phyloP scores from a whole-genome alignment of 257 asterid genomes.

The Rubia yunnanensis region DNA sequence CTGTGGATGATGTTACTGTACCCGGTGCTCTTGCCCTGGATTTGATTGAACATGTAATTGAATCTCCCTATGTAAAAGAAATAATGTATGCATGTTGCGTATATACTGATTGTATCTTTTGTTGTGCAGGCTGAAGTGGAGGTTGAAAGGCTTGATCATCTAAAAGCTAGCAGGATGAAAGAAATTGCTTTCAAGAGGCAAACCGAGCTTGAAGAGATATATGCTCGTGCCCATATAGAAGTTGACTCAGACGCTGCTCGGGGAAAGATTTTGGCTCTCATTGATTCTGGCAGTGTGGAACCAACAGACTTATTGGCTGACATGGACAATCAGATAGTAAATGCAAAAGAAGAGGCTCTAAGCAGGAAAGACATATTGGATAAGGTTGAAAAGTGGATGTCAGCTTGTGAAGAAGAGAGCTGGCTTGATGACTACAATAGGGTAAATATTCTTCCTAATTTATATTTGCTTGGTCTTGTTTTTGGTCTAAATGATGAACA shows the following conservation, averaged over 20 bases:
- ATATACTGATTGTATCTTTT: slow-evolving; percentile 9
- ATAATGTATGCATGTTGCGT: not conserved
- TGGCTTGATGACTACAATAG: slow-evolving; percentile 97
- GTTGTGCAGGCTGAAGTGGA: slow-evolving; percentile 78
- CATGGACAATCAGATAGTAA: slow-evolving; percentile 80
- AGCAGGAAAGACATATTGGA: slow-evolving; percentile 95
- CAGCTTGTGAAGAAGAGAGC: slow-evolving; percentile 96
- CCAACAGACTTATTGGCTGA: slow-evolving; percentile 82
- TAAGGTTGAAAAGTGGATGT: slow-evolving; percentile 97
- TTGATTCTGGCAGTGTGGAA: slow-evolving; percentile 83
- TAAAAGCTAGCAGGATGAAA: slow-evolving; percentile 92
- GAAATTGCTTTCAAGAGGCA: slow-evolving; percentile 95
- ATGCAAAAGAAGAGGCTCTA: slow-evolving; percentile 82
- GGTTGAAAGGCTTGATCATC: slow-evolving; percentile 93
- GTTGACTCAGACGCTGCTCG: slow-evolving; percentile 76
- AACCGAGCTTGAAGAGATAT: slow-evolving; percentile 81
- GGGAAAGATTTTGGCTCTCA: slow-evolving; percentile 61
- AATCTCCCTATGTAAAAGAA: not conserved
- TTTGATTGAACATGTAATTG: slow-evolving; percentile 70
- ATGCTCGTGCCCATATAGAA: slow-evolving; percentile 81
- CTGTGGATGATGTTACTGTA: slow-evolving; percentile 73
- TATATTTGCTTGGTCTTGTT: not conserved
- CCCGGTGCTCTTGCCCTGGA: slow-evolving; percentile 90
- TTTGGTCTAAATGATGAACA: not conserved
- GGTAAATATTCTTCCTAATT: slow-evolving; percentile 32